Percentiles rank a stretch among this genome's conserved stretches.
These are phyloP conservation scores for Coelastrella sp. DNA, from an alignment of 139 green algal genomes.

Conservation along the genomic window DNA sequence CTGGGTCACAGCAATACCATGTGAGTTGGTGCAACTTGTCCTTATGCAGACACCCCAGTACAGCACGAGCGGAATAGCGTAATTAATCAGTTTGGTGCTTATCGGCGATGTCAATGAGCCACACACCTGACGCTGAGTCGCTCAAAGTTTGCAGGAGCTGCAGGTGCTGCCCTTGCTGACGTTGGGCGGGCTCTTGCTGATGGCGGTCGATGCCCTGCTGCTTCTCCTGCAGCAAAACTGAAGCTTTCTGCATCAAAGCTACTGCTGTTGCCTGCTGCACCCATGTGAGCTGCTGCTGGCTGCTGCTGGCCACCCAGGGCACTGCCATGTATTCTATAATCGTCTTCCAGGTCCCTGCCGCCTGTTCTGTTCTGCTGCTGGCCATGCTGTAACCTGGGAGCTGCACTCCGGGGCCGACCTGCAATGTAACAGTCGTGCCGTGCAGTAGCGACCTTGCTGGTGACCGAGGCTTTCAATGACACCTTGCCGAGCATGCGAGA, in stretches of 20 bases:
- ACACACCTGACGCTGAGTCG: not conserved
- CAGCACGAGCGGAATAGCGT: too few relatives aligned
- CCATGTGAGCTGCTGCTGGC: not conserved
- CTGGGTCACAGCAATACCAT: too few relatives aligned
- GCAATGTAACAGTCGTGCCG: not conserved
- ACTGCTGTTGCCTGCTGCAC: not conserved
- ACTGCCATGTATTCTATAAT: conserved; percentile 18
- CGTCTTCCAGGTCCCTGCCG: not conserved
- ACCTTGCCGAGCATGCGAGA: not conserved
- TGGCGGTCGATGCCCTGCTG: not conserved
- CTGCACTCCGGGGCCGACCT: conserved; percentile 17
- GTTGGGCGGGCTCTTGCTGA: not conserved
- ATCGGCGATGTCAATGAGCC: too few relatives aligned
- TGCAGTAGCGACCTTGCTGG: not conserved
- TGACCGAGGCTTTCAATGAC: not conserved
- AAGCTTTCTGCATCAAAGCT: conserved; percentile 29
- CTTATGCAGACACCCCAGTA: too few relatives aligned
- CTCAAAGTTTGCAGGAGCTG: not conserved
- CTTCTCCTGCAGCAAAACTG: conserved; percentile 36
- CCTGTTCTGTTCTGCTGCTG: not conserved
- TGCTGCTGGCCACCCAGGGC: not conserved
- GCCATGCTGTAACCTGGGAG: not conserved
- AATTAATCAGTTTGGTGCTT: too few relatives aligned
- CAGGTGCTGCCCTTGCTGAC: not conserved
- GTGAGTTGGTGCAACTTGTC: too few relatives aligned